These are phyloP conservation scores for Trichoderma parareesei DNA, from an alignment of 495 filamentous ascomycete species.

Conservation along the genomic window DNA sequence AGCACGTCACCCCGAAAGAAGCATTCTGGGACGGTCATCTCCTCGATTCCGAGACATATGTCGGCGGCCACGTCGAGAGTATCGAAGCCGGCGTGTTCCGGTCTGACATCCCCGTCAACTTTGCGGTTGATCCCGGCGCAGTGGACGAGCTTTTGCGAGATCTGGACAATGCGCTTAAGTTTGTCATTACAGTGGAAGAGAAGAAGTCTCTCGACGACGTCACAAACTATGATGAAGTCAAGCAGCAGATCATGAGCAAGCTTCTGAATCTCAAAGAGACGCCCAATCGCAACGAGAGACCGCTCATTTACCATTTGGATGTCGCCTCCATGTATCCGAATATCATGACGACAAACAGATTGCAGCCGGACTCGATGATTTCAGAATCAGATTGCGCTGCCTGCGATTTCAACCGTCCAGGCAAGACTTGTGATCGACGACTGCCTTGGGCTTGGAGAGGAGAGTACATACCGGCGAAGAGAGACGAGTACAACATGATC, in stretches of 20 bases:
- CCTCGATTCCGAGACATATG: constrained; percentile 94
- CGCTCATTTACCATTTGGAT: constrained; percentile 95
- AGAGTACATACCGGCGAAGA: constrained; percentile 91
- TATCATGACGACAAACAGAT: constrained; percentile 98
- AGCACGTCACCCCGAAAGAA: constrained; percentile 85
- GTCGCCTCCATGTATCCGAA: constrained; percentile 99
- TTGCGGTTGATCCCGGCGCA: constrained; percentile 76
- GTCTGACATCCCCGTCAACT: constrained; percentile 88
- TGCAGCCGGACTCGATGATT: constrained; percentile 98
- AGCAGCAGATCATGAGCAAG: constrained; percentile 66
- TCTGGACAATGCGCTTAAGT: constrained; percentile 82
- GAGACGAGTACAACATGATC: constrained; percentile 99
- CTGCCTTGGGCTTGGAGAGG: constrained; percentile 98
- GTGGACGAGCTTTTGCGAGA: constrained; percentile 83
- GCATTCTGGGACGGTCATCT: constrained; percentile 95
- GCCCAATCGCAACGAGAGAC: constrained; percentile 72
- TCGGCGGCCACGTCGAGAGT: constrained; percentile 97
- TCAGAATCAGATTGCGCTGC: constrained; percentile 91
- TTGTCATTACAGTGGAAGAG: constrained; percentile 89
- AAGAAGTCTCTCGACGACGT: constrained; percentile 90
- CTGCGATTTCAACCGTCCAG: constrained; percentile 96
- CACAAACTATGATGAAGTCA: constrained; percentile 88
- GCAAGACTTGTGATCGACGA: constrained; percentile 92
- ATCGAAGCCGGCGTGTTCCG: constrained; percentile 98
- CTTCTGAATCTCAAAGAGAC: constrained; percentile 68